Evolutionary conservation across 192 early-diverging fungal genomes (phyloP).

Genomic region (Podila verticillata): DNA sequence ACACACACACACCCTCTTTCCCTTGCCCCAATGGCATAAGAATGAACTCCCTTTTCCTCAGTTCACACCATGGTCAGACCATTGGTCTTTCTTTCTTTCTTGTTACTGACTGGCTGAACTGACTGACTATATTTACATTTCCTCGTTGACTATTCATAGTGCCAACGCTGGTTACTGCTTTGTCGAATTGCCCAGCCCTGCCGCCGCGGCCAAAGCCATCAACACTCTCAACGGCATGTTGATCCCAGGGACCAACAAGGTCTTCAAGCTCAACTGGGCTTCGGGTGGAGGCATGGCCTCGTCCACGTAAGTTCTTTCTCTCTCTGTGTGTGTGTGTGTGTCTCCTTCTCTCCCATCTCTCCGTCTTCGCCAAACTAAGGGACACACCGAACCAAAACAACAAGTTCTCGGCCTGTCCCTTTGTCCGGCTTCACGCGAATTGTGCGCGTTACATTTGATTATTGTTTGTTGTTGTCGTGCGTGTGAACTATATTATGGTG

Average conservation of each 20-base stretch:
- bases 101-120: no score
- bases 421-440: no score
- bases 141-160: slow-evolving; percentile 29
- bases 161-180: slow-evolving; percentile 92
- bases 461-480: no score
- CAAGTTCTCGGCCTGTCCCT: no score
- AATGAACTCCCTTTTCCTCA: no score
- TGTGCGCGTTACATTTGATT: no score
- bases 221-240: slow-evolving; percentile 77
- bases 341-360: background rate
- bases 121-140: background rate
- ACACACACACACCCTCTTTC: no score
- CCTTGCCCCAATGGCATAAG: no score
- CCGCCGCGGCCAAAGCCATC: slow-evolving; percentile 77
- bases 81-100: no score
- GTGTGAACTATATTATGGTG: no score
- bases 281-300: slow-evolving; percentile 78
- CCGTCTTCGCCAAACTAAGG: background rate
- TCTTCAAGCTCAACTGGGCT: slow-evolving; percentile 98
- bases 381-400: no score
- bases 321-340: background rate
- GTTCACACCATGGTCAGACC: no score
- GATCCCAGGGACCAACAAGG: slow-evolving; percentile 84
- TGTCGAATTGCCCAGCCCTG: slow-evolving; percentile 79
- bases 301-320: slow-evolving; percentile 52